Conservation (phyloP, 495 filamentous ascomycete species). For the Cryomyces minteri region DNA sequence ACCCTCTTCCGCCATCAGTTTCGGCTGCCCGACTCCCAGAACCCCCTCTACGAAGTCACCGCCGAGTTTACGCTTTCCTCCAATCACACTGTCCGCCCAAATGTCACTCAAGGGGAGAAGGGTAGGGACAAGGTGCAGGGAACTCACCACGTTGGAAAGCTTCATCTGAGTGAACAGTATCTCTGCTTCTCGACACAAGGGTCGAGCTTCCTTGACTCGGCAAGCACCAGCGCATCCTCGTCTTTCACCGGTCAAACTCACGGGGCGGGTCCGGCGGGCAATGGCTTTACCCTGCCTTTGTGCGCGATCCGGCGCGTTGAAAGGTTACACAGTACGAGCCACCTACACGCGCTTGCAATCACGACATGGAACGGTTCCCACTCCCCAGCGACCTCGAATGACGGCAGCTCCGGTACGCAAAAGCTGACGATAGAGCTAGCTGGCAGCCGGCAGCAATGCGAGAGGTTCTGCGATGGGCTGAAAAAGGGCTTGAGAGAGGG, state of each 20-base stretch:
- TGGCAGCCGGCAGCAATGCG: conserved; percentile 73
- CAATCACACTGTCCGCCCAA: conserved; percentile 16
- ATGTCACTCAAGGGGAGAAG: conserved; percentile 35
- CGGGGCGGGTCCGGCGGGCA: conserved; percentile 79
- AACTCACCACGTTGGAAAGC: conserved; percentile 77
- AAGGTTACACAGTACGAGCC: conserved; percentile 72
- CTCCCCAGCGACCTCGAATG: conserved; percentile 28
- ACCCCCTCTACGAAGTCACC: conserved; percentile 83
- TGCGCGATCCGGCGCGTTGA: conserved; percentile 85
- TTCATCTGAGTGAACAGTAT: conserved; percentile 85
- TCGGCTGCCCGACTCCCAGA: conserved; percentile 79
- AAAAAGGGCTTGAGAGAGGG: conserved; percentile 73
- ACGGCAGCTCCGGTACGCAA: conserved; percentile 37
- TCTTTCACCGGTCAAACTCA: conserved; percentile 77
- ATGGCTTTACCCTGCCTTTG: conserved; percentile 91
- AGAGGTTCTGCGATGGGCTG: conserved; percentile 87
- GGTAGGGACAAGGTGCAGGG: conserved; percentile 42
- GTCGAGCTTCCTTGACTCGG: conserved; percentile 65
- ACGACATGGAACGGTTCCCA: conserved; percentile 85
- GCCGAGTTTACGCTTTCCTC: conserved; percentile 79
- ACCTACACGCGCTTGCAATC: conserved; percentile 81
- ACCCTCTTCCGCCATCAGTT: conserved; percentile 92
- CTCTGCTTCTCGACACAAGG: conserved; percentile 91
- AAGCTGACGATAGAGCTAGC: conserved; percentile 79
- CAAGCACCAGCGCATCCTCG: conserved; percentile 55